Conservation (phyloP, 179 eudicot genomes). For the Carnegiea gigantea region DNA sequence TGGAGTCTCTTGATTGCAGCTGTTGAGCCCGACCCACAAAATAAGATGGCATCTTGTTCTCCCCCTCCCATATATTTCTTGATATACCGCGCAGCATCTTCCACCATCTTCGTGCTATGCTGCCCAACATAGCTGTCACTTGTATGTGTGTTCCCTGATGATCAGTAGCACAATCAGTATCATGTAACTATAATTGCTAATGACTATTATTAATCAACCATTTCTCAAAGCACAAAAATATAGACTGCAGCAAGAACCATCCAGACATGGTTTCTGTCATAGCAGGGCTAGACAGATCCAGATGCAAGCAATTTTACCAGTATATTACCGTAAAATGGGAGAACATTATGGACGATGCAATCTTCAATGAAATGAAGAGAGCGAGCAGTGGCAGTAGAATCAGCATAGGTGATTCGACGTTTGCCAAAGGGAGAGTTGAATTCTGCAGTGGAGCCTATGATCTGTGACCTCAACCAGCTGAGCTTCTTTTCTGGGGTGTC, state of each 20-base stretch:
- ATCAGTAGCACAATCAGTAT: neutral
- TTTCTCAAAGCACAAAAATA: no score
- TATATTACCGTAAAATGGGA: constrained; percentile 67
- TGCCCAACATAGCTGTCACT: constrained; percentile 74
- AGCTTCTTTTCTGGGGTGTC: constrained; percentile 38
- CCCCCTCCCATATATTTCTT: constrained; percentile 69
- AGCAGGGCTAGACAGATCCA: no score
- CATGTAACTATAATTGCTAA: neutral
- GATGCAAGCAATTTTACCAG: neutral
- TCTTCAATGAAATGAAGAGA: constrained; percentile 59
- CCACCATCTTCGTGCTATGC: constrained; percentile 54
- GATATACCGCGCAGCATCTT: constrained; percentile 54
- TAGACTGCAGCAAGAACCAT: neutral
- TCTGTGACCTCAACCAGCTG: constrained; percentile 59
- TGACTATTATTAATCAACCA: no score
- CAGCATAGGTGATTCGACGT: constrained; percentile 67
- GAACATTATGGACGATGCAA: constrained; percentile 47
- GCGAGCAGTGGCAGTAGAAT: constrained; percentile 67
- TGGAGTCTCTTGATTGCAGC: constrained; percentile 81
- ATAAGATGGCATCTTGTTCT: constrained; percentile 53
- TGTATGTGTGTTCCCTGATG: constrained; percentile 72
- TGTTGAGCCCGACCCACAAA: constrained; percentile 82
- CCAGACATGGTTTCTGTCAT: neutral
- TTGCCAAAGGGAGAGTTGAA: constrained; percentile 63
- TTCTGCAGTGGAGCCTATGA: constrained; percentile 43